Percentiles rank a stretch among this genome's conserved stretches.
Evolutionary conservation across 2,329 filamentous ascomycete genomes (phyloP).

Genomic region (Alternaria triticina): DNA sequence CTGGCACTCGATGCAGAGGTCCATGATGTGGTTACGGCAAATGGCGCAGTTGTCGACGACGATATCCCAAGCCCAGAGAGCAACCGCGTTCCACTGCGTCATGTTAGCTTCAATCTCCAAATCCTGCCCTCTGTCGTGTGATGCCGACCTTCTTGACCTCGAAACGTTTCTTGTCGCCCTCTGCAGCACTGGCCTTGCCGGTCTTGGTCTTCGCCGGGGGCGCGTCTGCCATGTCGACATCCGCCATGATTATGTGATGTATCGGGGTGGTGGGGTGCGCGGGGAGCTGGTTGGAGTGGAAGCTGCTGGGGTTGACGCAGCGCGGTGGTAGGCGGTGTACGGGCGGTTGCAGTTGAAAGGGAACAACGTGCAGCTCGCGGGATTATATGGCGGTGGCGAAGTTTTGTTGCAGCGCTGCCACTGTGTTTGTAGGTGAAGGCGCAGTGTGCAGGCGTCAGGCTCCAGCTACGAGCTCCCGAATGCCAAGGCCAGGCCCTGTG

Average conservation of each 20-base stretch:
- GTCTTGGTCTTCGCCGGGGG: conserved; percentile 62
- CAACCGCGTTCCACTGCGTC: conserved; percentile 92
- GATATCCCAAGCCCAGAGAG: conserved; percentile 99
- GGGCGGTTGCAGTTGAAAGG: not conserved
- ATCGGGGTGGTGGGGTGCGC: conserved; percentile 26
- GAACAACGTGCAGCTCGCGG: conserved; percentile 6
- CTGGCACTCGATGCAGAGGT: conserved; percentile 98
- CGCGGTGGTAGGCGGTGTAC: not conserved
- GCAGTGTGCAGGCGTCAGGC: conserved; percentile 16
- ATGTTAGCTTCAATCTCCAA: conserved; percentile 25
- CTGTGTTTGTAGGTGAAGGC: conserved; percentile 3
- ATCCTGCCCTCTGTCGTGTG: not conserved
- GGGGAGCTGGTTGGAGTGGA: conserved; percentile 21
- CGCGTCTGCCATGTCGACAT: conserved; percentile 96
- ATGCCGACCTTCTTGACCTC: conserved; percentile 92
- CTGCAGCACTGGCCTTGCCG: conserved; percentile 59
- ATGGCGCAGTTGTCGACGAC: conserved; percentile 99
- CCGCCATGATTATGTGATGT: conserved; percentile 70
- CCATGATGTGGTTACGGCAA: conserved; percentile 99
- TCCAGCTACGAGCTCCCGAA: conserved; percentile 14
- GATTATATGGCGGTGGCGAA: conserved; percentile 5
- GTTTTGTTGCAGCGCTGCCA: not conserved
- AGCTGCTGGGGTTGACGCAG: conserved; percentile 2
- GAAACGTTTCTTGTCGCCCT: conserved; percentile 86
- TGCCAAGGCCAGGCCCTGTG: conserved; percentile 19